Evolutionary conservation across 352 stramenopile genomes (phyloP), one percentile per base, ranked within the genome.

Genomic region (Aphanomyces cochlioides): DNA sequence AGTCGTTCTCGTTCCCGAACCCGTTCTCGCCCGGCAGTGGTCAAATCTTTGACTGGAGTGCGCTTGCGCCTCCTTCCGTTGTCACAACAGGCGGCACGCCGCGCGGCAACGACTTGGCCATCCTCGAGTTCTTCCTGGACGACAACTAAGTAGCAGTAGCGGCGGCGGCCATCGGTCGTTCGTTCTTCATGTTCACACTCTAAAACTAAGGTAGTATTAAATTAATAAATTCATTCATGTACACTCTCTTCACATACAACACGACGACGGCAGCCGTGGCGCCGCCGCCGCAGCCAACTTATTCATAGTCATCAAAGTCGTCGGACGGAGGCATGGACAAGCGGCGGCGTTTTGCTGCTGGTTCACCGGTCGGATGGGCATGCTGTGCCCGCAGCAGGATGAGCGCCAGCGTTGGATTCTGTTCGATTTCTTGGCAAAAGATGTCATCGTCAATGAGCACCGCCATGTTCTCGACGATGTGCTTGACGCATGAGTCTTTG

Each of bases 401-500:
- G 43, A 95, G 66, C 57, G 87, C 87, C 38, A 95, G 82, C 19
- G 82, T 83, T 12, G 87, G 87, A 40, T 80, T 92, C 41, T 72
- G 80, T 66, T 95, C 85, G 56, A 95, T 84, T 66, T 95, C 87
- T 28, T 92, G 81, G 54, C 83, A 79, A 56, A 93, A 95, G 67
- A 78, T 89, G 47, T 93, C 85, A 40, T 93, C 84, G 50, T 95
- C 85, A 17, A 93, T 81, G 53, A 95, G 84, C 60, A 93, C 83
- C 47, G 78, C 77, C 67, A 86, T 82, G 76, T 93, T 82, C 15
- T 86, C 75, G 53, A 90, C 81, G 68, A 93, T 91, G 67, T 85
- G 92, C 53, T 75, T 83, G 47, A 95, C 72, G 67, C 87, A 95
- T 71, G 81, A 87, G 47, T 95, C 87, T 68, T 92, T 91, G 69